Base-by-base conservation (phyloP, 805 yeast genomes). In the Wickerhamiella allomyrinae region DNA sequence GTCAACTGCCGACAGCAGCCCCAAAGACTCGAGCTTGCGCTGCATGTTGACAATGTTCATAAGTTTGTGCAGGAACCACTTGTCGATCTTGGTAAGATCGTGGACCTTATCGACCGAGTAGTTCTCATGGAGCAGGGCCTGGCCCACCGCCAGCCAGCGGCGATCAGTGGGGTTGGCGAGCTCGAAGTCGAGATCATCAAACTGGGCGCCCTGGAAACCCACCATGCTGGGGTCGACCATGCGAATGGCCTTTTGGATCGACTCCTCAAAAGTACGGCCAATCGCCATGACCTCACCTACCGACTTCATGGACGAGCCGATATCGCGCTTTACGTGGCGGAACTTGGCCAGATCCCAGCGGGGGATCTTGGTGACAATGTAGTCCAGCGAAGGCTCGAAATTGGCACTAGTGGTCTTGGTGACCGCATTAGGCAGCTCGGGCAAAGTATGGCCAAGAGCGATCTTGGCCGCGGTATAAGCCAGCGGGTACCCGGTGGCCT, bases 281-380 rank as follows among this genome's bases (percentile, higher is more conserved):
- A 89, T 91, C 37, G 95, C 93, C 98, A 89, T 89, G 46, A 89
- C 98, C 66, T 89, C 98, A 63, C 98, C 98, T 43, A 89, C 98
- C 46, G 96, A 87, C 65, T 89, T 89, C 98, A 89, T 89, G 35
- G 96, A 77, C 8, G 95, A 83, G 38, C 95, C 95, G 58, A 89
- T 81, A 48, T 80, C 85, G 63, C 95, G 76, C 62, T 84, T 82
- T 49, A 89, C 98, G 58, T 85, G 94, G 61, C 82, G 93, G 70
- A 89, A 91, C 71, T 89, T 89, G 53, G 91, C 65, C 62, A 89
- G 70, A 70, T 89, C 98, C 98, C 98, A 89, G 67, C 96, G 78
- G 54, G 98, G 98, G 58, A 89, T 86, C 73, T 89, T 89, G 54
- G 94, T 85, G 45, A 89, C 98, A 69, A 87, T 77, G 66, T 89